Conservation (phyloP, 345 rosid genomes). For the Syzygium grande region DNA sequence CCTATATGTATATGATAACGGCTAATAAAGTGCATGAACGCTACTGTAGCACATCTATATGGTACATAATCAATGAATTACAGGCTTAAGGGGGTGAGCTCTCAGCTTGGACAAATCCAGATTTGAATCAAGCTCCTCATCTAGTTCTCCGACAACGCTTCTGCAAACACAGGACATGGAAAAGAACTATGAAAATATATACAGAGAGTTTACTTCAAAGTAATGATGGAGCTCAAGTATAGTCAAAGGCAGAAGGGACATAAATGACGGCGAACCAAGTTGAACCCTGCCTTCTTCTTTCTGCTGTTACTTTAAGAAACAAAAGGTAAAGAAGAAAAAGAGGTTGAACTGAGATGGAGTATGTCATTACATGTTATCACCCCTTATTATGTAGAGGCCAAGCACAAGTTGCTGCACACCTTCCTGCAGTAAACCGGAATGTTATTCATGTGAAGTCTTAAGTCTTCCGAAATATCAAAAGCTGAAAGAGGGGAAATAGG, state of each 20-base stretch:
- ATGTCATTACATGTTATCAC: constrained; percentile 83
- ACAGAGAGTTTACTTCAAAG: neutral
- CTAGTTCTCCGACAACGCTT: constrained; percentile 91
- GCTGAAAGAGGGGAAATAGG: neutral
- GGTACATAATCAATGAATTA: constrained; percentile 51
- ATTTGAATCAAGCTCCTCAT: constrained; percentile 79
- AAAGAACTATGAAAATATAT: neutral
- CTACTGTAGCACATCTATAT: neutral
- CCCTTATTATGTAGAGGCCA: constrained; percentile 96
- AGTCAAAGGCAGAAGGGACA: neutral
- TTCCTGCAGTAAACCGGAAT: constrained; percentile 42
- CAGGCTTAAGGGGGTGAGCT: constrained; percentile 96
- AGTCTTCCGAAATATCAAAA: neutral
- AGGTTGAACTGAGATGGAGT: neutral
- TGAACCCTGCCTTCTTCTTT: neutral
- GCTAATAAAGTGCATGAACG: neutral
- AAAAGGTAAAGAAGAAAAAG: neutral
- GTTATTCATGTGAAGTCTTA: neutral
- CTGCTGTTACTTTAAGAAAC: neutral
- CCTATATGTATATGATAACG: neutral
- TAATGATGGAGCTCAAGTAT: neutral
- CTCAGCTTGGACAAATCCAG: constrained; percentile 76
- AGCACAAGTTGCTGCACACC: constrained; percentile 89
- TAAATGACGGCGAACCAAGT: neutral
- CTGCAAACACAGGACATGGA: constrained; percentile 28